Evolutionary conservation across 768 basidiomycete genomes (phyloP).

Genomic region (Calocybe gangraenosa): DNA sequence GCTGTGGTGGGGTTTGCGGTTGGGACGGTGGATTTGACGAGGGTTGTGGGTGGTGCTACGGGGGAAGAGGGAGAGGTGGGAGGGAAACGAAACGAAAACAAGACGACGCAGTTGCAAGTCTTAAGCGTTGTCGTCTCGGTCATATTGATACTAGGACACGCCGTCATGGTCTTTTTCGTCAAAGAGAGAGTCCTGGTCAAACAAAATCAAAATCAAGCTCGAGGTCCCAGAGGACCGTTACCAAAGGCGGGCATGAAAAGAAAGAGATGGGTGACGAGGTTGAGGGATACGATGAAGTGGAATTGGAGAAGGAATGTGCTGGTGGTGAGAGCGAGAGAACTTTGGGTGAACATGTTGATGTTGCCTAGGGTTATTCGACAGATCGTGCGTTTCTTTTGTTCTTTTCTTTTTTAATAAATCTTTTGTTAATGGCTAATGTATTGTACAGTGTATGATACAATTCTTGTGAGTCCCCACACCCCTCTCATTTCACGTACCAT

Average conservation of each 20-base stretch:
- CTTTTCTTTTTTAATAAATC: background rate
- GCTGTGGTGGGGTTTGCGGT: constrained; percentile 85
- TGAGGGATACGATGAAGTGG: too few species aligned
- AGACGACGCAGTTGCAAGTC: constrained; percentile 69
- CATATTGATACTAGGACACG: constrained; percentile 63
- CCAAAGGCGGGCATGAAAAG: too few species aligned
- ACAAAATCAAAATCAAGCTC: background rate
- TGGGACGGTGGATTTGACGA: constrained; percentile 76
- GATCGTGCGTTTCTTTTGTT: constrained; percentile 54
- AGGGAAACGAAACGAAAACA: constrained; percentile 8
- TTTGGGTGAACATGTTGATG: constrained; percentile 67
- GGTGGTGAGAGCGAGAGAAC: constrained; percentile 47
- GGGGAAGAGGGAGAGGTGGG: constrained; percentile 43
- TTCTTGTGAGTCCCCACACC: constrained; percentile 57
- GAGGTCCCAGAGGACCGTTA: too few species aligned
- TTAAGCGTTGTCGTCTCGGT: constrained; percentile 71
- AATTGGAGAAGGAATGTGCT: constrained; percentile 22
- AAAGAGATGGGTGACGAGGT: too few species aligned
- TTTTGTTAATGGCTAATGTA: too few species aligned
- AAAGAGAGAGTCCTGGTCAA: constrained; percentile 72
- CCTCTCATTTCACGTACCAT: background rate
- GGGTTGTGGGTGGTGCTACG: constrained; percentile 65
- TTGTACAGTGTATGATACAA: constrained; percentile 64
- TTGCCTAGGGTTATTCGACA: constrained; percentile 74
- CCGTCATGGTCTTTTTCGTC: constrained; percentile 53